phyloP scores from a whole-genome alignment of 495 filamentous ascomycete species.

The Chlorociboria aeruginascens region DNA sequence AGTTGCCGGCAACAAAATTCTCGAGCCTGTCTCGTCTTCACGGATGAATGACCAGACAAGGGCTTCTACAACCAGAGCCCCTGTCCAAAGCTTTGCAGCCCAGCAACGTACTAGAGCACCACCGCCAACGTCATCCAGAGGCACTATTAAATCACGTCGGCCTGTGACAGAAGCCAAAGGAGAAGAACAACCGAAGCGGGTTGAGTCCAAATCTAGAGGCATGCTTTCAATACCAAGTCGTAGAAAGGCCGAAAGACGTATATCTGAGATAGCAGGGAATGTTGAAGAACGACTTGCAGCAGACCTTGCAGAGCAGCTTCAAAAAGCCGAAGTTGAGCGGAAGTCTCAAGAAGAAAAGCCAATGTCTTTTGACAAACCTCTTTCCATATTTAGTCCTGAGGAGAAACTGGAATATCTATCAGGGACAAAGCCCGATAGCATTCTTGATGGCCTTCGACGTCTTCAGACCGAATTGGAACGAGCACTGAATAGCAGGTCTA shows the following conservation, averaged over 20 bases:
- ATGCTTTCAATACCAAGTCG: slow-evolving; percentile 13
- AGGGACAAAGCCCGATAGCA: slow-evolving; percentile 37
- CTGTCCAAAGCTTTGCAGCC: slow-evolving; percentile 45
- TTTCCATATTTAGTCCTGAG: slow-evolving; percentile 34
- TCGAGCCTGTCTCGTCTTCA: not conserved
- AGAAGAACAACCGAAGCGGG: not conserved
- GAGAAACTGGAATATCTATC: slow-evolving; percentile 37
- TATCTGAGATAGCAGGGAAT: slow-evolving; percentile 3
- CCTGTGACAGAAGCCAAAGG: slow-evolving; percentile 6
- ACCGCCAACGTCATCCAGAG: slow-evolving; percentile 17
- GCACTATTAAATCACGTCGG: slow-evolving; percentile 21
- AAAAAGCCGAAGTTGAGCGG: slow-evolving; percentile 2
- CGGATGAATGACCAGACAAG: not conserved
- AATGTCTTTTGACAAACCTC: not conserved
- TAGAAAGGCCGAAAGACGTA: slow-evolving; percentile 4
- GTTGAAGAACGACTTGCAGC: slow-evolving; percentile 16
- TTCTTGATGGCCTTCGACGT: slow-evolving; percentile 34
- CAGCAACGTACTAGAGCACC: slow-evolving; percentile 34
- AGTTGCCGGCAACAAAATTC: not conserved
- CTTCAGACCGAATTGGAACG: slow-evolving; percentile 41
- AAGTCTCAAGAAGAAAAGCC: slow-evolving; percentile 3
- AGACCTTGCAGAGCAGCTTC: slow-evolving; percentile 15
- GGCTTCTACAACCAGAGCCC: slow-evolving; percentile 22
- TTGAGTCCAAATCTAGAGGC: slow-evolving; percentile 8
- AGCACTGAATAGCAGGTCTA: slow-evolving; percentile 42